Evolutionary conservation across 1,284 basidiomycete genomes (phyloP).

Genomic region (Ganoderma lingzhi): DNA sequence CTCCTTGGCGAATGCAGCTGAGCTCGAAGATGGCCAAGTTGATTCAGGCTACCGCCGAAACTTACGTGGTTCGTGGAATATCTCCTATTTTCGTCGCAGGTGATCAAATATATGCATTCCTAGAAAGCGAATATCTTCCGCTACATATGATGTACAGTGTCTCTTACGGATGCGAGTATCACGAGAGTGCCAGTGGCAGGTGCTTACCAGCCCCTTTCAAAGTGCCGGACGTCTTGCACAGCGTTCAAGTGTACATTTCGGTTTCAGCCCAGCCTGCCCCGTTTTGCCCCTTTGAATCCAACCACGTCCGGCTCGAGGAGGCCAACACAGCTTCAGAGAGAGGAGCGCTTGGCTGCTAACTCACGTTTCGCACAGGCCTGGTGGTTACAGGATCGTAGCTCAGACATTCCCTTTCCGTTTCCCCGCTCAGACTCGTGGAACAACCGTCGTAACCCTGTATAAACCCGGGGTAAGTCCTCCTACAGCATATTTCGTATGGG

Average conservation of each 20-base stretch:
- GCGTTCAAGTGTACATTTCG: not conserved
- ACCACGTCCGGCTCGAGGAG: not conserved
- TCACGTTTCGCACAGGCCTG: not conserved
- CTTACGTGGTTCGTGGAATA: constrained; percentile 26
- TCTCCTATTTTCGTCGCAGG: not conserved
- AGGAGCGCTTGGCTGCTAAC: not conserved
- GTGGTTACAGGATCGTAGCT: not conserved
- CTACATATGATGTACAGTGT: constrained; percentile 27
- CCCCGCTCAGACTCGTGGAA: not conserved
- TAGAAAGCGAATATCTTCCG: constrained; percentile 40
- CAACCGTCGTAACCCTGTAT: not conserved
- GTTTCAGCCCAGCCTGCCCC: not conserved
- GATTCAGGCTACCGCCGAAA: constrained; percentile 34
- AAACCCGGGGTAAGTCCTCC: not conserved
- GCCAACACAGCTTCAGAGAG: not conserved
- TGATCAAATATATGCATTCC: not conserved
- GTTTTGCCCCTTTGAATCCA: too few species aligned
- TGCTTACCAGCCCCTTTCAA: not conserved
- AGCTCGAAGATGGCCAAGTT: constrained; percentile 36
- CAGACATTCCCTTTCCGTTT: not conserved
- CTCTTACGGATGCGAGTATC: not conserved
- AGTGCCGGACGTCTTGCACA: not conserved
- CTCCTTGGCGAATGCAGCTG: constrained; percentile 32
- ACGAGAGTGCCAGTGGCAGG: not conserved
- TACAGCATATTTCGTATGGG: not conserved